Conservation (phyloP, 257 asterid genomes). For the Striga asiatica region DNA sequence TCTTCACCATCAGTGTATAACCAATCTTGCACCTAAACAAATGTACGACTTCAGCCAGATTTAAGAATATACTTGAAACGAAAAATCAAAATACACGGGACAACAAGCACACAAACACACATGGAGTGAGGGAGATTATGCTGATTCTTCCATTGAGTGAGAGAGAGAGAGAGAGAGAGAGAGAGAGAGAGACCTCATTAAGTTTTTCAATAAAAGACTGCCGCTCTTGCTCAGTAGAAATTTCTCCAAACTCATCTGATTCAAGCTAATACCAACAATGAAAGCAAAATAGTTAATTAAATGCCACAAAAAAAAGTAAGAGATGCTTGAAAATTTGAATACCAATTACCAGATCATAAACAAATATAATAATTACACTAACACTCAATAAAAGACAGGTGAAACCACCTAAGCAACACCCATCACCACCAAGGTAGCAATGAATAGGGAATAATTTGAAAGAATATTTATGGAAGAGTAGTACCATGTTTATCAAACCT, state of each 20-base stretch:
- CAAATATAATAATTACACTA: background rate
- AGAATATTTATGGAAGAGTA: background rate
- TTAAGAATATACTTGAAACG: slow-evolving; percentile 10
- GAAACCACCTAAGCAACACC: background rate
- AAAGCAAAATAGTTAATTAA: slow-evolving; percentile 10
- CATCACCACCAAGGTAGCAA: slow-evolving; percentile 10
- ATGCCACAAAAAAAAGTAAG: background rate
- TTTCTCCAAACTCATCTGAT: slow-evolving; percentile 65
- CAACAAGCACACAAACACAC: background rate
- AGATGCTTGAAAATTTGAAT: slow-evolving; percentile 4
- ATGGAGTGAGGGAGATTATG: too few relatives aligned
- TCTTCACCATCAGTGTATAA: slow-evolving; percentile 98
- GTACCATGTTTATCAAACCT: slow-evolving; percentile 4
- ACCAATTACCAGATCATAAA: slow-evolving; percentile 3
- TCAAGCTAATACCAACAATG: slow-evolving; percentile 47
- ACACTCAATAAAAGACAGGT: background rate
- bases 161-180: slow-evolving; percentile 12
- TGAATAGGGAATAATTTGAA: background rate
- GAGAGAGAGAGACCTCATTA: slow-evolving; percentile 59
- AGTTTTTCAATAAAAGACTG: slow-evolving; percentile 75
- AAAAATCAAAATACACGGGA: background rate
- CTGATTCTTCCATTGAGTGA: too few relatives aligned
- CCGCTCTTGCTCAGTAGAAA: slow-evolving; percentile 71
- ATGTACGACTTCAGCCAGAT: slow-evolving; percentile 4
- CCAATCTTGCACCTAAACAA: slow-evolving; percentile 91